Conservation (phyloP, 23 red algal species). For the Gracilaria caudata region DNA sequence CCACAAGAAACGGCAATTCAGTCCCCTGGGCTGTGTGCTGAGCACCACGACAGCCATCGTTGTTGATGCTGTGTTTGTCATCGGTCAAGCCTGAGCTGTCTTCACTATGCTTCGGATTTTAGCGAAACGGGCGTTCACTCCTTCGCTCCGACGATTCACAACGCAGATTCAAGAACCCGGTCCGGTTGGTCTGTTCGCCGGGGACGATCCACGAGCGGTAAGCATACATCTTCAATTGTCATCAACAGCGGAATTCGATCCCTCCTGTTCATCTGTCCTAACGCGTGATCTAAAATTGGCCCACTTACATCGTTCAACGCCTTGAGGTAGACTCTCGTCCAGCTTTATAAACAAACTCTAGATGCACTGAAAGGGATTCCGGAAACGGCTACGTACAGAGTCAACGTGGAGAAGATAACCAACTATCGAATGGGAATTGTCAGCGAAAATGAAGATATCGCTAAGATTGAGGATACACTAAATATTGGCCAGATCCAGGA, state of each 20-base stretch:
- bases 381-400: conserved; percentile 66
- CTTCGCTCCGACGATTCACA: conserved; percentile 5
- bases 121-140: conserved; percentile 16
- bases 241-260: background rate
- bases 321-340: conserved; percentile 33
- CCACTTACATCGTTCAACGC: background rate
- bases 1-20: no score
- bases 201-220: conserved; percentile 58
- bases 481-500: conserved; percentile 71
- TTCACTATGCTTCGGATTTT: conserved; percentile 21
- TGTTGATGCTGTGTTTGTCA: no score
- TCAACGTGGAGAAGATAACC: conserved; percentile 88
- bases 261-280: background rate
- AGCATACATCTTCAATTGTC: background rate
- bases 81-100: background rate
- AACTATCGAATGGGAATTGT: conserved; percentile 74
- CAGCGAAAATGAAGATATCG: conserved; percentile 57
- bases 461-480: conserved; percentile 70
- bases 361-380: conserved; percentile 74
- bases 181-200: conserved; percentile 13
- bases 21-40: no score
- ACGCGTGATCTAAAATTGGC: background rate
- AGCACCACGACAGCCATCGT: no score
- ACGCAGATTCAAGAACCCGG: conserved; percentile 35
- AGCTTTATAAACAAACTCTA: conserved; percentile 74